Evolutionary conservation across 2,329 filamentous ascomycete genomes (phyloP).

Genomic region (Penicillium polonicum): DNA sequence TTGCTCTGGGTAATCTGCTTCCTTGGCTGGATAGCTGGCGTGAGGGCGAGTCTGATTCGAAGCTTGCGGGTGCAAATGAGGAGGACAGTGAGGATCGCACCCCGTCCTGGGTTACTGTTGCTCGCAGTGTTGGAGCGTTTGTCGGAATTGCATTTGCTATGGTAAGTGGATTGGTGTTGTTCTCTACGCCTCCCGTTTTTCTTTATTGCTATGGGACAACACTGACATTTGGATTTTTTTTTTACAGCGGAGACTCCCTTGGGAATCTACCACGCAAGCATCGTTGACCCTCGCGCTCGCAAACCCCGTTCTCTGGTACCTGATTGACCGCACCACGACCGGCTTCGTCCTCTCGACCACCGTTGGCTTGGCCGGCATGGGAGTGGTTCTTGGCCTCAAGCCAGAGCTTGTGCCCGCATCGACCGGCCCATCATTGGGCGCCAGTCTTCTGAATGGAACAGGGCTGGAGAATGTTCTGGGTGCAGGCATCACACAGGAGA

Average conservation of each 20-base stretch:
- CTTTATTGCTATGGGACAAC: neutral
- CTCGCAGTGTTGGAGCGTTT: constrained; percentile 68
- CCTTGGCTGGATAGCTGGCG: constrained; percentile 82
- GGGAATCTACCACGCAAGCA: constrained; percentile 92
- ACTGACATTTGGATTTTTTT: constrained; percentile 10
- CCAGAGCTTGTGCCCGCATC: constrained; percentile 75
- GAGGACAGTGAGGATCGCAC: constrained; percentile 31
- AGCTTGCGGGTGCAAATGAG: constrained; percentile 29
- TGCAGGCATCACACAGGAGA: constrained; percentile 47
- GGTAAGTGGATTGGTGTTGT: constrained; percentile 55
- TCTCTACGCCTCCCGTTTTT: neutral
- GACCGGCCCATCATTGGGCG: constrained; percentile 43
- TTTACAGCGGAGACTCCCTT: constrained; percentile 76
- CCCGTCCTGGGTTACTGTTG: constrained; percentile 67
- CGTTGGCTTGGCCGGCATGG: constrained; percentile 72
- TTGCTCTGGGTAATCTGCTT: constrained; percentile 73
- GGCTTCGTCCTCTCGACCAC: constrained; percentile 77
- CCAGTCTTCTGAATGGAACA: constrained; percentile 30
- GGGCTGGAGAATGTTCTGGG: constrained; percentile 33
- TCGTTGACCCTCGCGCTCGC: constrained; percentile 84
- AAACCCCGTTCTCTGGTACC: constrained; percentile 93
- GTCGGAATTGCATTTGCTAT: constrained; percentile 77
- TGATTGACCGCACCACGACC: constrained; percentile 84
- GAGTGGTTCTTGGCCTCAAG: constrained; percentile 70
- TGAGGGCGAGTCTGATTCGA: constrained; percentile 50